Conservation (phyloP, 192 early-diverging fungal genomes). For the Coemansia sp. region DNA sequence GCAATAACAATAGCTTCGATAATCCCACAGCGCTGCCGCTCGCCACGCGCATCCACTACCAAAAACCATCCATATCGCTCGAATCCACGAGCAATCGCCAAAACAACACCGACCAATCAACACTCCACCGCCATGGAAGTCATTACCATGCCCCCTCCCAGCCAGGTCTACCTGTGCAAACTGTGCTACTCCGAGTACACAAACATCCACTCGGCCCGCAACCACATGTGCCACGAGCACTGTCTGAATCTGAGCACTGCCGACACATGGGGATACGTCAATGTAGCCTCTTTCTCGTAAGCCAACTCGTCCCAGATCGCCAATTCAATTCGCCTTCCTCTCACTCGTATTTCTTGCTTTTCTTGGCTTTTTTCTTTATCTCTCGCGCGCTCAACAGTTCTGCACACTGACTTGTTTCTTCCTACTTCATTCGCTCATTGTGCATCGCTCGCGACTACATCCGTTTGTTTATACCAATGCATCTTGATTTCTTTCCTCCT, state of each 20-base stretch:
- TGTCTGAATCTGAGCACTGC: conserved; percentile 27
- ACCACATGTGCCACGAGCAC: conserved; percentile 41
- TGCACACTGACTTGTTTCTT: background rate
- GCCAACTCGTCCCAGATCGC: background rate
- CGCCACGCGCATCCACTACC: too few relatives aligned
- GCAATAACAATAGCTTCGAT: too few relatives aligned
- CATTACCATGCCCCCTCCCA: conserved; percentile 42
- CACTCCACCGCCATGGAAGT: conserved; percentile 11
- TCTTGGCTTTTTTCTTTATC: too few relatives aligned
- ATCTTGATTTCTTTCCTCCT: too few relatives aligned
- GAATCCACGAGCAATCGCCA: too few relatives aligned
- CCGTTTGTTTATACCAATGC: too few relatives aligned
- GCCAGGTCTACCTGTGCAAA: conserved; percentile 50
- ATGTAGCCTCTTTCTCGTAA: conserved; percentile 17
- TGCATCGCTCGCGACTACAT: too few relatives aligned
- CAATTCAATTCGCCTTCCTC: background rate
- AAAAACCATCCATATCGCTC: too few relatives aligned
- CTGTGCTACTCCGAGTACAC: conserved; percentile 44
- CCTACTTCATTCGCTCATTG: background rate
- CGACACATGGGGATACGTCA: conserved; percentile 46
- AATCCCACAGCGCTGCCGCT: too few relatives aligned
- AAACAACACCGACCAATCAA: background rate
- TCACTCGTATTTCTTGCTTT: background rate
- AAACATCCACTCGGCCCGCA: conserved; percentile 54
- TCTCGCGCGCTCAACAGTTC: too few relatives aligned